A percentile compares a stretch with the other conserved stretches of the same genome.
Conservation (phyloP, 192 early-diverging fungal species). For the Bifiguratus adelaidae region DNA sequence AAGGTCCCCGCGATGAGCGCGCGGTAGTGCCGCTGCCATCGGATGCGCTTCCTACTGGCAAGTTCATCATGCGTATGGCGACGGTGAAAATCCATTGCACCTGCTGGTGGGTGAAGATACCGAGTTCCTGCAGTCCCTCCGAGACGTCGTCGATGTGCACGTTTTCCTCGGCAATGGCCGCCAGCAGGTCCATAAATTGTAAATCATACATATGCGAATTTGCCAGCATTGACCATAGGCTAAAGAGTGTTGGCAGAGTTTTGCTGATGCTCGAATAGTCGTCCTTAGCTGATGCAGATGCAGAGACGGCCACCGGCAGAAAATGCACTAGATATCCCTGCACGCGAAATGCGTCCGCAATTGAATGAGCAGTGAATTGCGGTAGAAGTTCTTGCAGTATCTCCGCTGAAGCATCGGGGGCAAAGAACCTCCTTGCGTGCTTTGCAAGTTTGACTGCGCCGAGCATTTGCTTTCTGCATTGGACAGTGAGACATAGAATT, state of each 20-base stretch:
- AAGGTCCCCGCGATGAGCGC: too few relatives aligned
- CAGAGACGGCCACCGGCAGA: constrained; percentile 39
- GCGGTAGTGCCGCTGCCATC: constrained; percentile 37
- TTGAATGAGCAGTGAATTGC: constrained; percentile 55
- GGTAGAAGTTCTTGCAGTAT: constrained; percentile 76
- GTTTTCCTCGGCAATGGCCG: constrained; percentile 49
- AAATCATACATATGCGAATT: constrained; percentile 47
- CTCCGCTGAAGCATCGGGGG: constrained; percentile 45
- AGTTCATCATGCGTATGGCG: constrained; percentile 29
- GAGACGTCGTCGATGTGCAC: constrained; percentile 20
- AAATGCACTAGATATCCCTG: constrained; percentile 57
- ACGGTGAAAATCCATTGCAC: constrained; percentile 43
- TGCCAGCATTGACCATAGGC: constrained; percentile 69
- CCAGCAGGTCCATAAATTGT: constrained; percentile 61
- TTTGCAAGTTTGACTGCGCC: constrained; percentile 35
- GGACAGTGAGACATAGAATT: background rate
- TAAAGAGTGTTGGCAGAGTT: constrained; percentile 59
- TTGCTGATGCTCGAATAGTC: constrained; percentile 5
- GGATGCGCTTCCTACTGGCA: constrained; percentile 40
- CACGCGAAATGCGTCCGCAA: constrained; percentile 39
- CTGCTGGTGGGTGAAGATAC: constrained; percentile 50
- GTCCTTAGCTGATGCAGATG: too few relatives aligned
- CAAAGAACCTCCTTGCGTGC: constrained; percentile 56
- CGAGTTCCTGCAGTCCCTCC: constrained; percentile 11
- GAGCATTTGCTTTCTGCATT: constrained; percentile 33